Evolutionary conservation across 805 yeast species (phyloP).

Genomic region (Ogataea methylovora): DNA sequence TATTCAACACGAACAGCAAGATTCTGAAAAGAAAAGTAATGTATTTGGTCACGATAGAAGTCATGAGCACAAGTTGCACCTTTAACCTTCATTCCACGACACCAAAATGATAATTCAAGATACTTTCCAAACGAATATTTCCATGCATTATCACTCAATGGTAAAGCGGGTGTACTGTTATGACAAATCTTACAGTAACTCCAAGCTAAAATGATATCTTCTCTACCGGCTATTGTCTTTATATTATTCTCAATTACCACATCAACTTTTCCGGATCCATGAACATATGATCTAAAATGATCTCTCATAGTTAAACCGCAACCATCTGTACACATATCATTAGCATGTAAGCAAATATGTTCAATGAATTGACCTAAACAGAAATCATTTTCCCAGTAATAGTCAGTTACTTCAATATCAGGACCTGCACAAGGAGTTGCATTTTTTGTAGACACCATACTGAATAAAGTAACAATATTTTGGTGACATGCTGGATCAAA

Average conservation of each 20-base stretch:
- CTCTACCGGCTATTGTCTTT: slow-evolving; percentile 49
- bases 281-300: slow-evolving; percentile 83
- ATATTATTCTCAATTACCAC: slow-evolving; percentile 60
- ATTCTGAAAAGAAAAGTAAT: slow-evolving; percentile 78
- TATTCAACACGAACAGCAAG: slow-evolving; percentile 75
- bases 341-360: slow-evolving; percentile 61
- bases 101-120: slow-evolving; percentile 80
- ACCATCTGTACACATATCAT: slow-evolving; percentile 66
- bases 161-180: slow-evolving; percentile 64
- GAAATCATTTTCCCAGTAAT: slow-evolving; percentile 84
- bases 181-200: slow-evolving; percentile 80
- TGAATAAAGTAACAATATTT: slow-evolving; percentile 67
- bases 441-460: slow-evolving; percentile 74
- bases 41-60: slow-evolving; percentile 70
- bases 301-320: slow-evolving; percentile 66
- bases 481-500: slow-evolving; percentile 70
- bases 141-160: slow-evolving; percentile 84
- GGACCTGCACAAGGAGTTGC: slow-evolving; percentile 95
- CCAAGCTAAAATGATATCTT: slow-evolving; percentile 80
- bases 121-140: slow-evolving; percentile 91
- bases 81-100: slow-evolving; percentile 47
- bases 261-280: slow-evolving; percentile 78
- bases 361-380: slow-evolving; percentile 87
- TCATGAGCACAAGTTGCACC: slow-evolving; percentile 70
- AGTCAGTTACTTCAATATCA: slow-evolving; percentile 73